phyloP scores from a whole-genome alignment of 306 rosid species.

The Chamaecrista fasciculata region DNA sequence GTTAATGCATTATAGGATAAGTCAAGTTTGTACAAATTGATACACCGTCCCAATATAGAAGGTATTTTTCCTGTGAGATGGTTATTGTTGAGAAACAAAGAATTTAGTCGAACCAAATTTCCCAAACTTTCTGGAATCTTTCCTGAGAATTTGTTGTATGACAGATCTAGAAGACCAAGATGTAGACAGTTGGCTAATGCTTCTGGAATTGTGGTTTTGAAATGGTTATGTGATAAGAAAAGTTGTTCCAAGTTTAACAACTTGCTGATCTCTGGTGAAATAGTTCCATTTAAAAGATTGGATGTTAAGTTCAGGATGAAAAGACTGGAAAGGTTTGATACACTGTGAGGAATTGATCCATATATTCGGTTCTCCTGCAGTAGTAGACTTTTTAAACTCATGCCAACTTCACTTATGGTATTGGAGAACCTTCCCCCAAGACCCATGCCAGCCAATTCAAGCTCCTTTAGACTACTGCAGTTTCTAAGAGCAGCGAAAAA shows the following conservation, averaged over 20 bases:
- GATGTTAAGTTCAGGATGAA: constrained; percentile 49
- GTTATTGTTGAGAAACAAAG: constrained; percentile 68
- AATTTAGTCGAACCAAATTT: constrained; percentile 38
- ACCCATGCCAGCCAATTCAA: constrained; percentile 67
- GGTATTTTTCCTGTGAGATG: constrained; percentile 60
- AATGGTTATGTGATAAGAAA: constrained; percentile 53
- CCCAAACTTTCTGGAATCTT: constrained; percentile 54
- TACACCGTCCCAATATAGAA: constrained; percentile 47
- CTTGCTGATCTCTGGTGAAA: constrained; percentile 39
- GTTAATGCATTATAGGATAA: constrained; percentile 58
- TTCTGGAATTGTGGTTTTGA: constrained; percentile 43
- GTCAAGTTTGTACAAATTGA: constrained; percentile 56
- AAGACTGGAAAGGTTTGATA: constrained; percentile 52
- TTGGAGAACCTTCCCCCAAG: constrained; percentile 55
- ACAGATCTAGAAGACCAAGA: constrained; percentile 61
- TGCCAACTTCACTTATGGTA: constrained; percentile 35
- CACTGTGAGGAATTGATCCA: constrained; percentile 57
- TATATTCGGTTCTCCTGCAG: constrained; percentile 57
- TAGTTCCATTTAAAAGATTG: constrained; percentile 55
- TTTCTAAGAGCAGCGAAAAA: constrained; percentile 56
- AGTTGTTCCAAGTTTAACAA: constrained; percentile 49
- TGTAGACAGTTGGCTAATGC: constrained; percentile 36
- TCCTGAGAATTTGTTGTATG: constrained; percentile 52
- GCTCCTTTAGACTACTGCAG: constrained; percentile 51
- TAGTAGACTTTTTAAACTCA: constrained; percentile 19